A percentile compares a stretch with the other conserved stretches of the same genome.
phyloP scores from a whole-genome alignment of 441 rosid species.

The Syzygium syzygioides region DNA sequence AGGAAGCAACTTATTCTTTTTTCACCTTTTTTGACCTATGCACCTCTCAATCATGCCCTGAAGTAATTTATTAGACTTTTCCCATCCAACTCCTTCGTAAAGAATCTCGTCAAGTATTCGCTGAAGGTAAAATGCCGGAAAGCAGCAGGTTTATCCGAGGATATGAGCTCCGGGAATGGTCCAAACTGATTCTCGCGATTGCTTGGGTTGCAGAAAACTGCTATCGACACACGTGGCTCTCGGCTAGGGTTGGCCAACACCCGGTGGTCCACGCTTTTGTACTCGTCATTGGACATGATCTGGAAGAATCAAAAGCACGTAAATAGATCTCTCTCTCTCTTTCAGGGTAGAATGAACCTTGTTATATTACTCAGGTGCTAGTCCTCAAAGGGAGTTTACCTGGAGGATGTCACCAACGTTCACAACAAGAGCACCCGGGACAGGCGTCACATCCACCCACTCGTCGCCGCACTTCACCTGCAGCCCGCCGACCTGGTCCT shows the following conservation, averaged over 20 bases:
- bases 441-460: slow-evolving; percentile 41
- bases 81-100: slow-evolving; percentile 36
- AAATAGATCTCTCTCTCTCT: background rate
- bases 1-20: background rate
- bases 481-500: slow-evolving; percentile 39
- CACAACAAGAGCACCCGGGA: slow-evolving; percentile 42
- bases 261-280: slow-evolving; percentile 46
- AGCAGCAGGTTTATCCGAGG: slow-evolving; percentile 28
- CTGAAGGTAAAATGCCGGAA: slow-evolving; percentile 19
- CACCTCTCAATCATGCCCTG: slow-evolving; percentile 2
- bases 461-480: slow-evolving; percentile 31
- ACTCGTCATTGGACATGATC: slow-evolving; percentile 51
- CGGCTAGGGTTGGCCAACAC: slow-evolving; percentile 36
- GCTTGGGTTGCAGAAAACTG: slow-evolving; percentile 32
- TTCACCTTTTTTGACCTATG: background rate
- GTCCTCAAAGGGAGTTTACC: slow-evolving; percentile 13
- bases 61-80: slow-evolving; percentile 30
- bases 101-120: slow-evolving; percentile 29
- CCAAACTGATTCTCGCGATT: slow-evolving; percentile 24
- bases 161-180: slow-evolving; percentile 29
- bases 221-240: slow-evolving; percentile 32
- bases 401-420: slow-evolving; percentile 45
- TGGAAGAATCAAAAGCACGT: background rate
- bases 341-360: background rate
- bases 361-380: background rate